Base-by-base conservation (phyloP, 345 rosid species). In the Linum lewisii region DNA sequence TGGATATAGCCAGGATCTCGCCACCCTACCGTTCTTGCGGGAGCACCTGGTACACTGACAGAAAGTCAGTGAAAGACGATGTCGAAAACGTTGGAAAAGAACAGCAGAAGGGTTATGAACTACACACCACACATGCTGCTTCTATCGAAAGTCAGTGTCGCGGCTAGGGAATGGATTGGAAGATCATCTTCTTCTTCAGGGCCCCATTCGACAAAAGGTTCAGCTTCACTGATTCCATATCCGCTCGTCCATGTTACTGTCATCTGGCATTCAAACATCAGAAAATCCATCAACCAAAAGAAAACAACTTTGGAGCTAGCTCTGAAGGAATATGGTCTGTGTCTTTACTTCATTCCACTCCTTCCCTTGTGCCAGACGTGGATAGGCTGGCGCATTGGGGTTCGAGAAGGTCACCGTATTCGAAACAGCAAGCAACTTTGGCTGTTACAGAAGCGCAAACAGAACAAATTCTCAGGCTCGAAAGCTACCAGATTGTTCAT, bases 11-110 rank as follows among this genome's bases (percentile, higher is more conserved):
- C 66, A 61, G 71, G 71, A 62, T 67, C 66, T 11, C 62, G 66
- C 71, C 71, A 67, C 26, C 71, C 71, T 9, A 67, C 66, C 16
- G 66, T 67, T 60, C 71, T 67, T 54, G 71, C 71, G 29, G 71
- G 71, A 19, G 70, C 75, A 66, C 75, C 75, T 72, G 47, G 26
- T 51, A 24, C 56, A 24, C 37, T 1, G 18, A 54, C 21, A n/a
- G 13, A 26, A 61, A 21, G 53, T 44, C 6, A 22, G n/a, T 13
- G 26, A 24, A 53, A 52, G 11, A 11, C 47, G 13, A 11, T 16
- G 14, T 42, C 47, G 18, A 42, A 42, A 8, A 16, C 13, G 15
- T 42, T 42, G 47, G 47, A 42, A 29, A 42, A 16, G 47, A 42
- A 42, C 14, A 5, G 38, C 38, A 34, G 38, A 34, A 34, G 38